Conservation (phyloP, 2,329 filamentous ascomycete species). For the Canariomyces notabilis region DNA sequence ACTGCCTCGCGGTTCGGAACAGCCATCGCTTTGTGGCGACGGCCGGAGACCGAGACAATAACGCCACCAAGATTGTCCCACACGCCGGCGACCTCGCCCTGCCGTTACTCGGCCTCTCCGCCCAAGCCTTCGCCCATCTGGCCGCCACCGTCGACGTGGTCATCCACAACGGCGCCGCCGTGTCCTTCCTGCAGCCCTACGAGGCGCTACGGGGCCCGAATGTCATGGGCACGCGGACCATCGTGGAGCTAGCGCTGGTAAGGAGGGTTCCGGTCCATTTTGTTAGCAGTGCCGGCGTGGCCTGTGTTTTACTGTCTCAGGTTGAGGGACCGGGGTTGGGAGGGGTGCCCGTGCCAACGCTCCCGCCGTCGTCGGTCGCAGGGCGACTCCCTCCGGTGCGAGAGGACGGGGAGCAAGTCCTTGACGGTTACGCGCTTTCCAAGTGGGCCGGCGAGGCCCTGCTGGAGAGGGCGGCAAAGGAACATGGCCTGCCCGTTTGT, state of each 20-base stretch:
- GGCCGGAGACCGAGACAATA: not conserved
- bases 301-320: not conserved
- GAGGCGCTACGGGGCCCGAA: not conserved
- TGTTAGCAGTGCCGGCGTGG: not conserved
- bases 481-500: too few species aligned
- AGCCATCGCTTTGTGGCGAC: too few species aligned
- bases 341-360: not conserved
- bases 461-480: too few species aligned
- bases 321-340: not conserved
- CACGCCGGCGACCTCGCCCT: not conserved
- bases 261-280: not conserved
- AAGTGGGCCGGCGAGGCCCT: not conserved
- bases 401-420: too few species aligned
- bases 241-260: not conserved
- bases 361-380: not conserved
- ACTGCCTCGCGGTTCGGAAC: not conserved
- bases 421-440: not conserved
- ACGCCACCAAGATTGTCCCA: not conserved
- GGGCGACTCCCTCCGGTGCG: too few species aligned
- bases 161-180: not conserved
- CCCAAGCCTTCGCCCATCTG: not conserved
- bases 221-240: not conserved
- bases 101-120: not conserved
- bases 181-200: not conserved
- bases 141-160: not conserved